These are phyloP conservation scores for Tylopilus intermedius DNA, from an alignment of 768 basidiomycete species.

Conservation along the genomic window DNA sequence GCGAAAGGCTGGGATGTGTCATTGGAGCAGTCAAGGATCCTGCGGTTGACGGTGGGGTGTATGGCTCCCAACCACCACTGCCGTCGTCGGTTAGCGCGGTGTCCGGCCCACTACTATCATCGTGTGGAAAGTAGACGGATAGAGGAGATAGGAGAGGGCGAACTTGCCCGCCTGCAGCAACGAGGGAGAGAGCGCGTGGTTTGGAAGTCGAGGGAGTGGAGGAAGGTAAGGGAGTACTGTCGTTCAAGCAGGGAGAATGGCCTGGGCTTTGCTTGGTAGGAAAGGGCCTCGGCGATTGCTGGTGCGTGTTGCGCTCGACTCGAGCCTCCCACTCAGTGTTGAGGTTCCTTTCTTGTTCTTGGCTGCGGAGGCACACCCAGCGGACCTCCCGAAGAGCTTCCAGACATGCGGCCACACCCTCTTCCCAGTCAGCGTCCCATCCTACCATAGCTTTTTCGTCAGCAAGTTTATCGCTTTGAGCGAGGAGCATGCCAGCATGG, in stretches of 20 bases:
- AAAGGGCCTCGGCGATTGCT: conserved; percentile 21
- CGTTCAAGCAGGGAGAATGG: conserved; percentile 24
- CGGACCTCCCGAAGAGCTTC: conserved; percentile 75
- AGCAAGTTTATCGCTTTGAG: conserved; percentile 43
- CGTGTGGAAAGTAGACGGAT: conserved; percentile 34
- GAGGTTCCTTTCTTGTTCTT: conserved; percentile 64
- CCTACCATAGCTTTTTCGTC: conserved; percentile 14
- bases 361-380: conserved; percentile 74
- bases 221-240: conserved; percentile 17
- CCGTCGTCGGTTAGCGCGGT: conserved; percentile 47
- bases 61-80: conserved; percentile 54
- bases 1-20: conserved; percentile 37
- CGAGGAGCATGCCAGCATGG: conserved; percentile 77
- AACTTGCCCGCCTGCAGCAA: conserved; percentile 34
- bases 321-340: conserved; percentile 43
- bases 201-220: conserved; percentile 4
- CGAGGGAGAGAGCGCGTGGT: conserved; percentile 25
- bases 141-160: conserved; percentile 49
- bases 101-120: conserved; percentile 52
- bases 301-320: conserved; percentile 25
- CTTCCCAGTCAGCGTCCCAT: conserved; percentile 30
- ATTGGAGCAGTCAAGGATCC: conserved; percentile 46
- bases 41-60: conserved; percentile 58
- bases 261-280: conserved; percentile 26
- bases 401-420: conserved; percentile 49